Evolutionary conservation across 805 yeast genomes (phyloP).

Genomic region (Metschnikowia amazonensis): DNA sequence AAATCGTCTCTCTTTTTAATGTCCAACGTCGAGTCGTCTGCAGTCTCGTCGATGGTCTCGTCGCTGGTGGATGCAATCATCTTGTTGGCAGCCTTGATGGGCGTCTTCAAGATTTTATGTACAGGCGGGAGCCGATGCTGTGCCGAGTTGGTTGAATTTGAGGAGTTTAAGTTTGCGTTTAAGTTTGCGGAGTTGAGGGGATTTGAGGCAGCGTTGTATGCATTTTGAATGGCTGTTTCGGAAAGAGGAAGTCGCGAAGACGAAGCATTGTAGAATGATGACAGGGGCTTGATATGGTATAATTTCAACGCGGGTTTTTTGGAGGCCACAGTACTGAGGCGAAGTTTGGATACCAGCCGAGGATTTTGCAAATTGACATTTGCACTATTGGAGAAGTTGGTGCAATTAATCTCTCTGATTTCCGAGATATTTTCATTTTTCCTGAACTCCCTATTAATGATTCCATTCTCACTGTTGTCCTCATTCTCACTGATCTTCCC

Average conservation of each 20-base stretch:
- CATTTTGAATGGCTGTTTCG: neutral
- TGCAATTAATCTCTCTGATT: too few relatives aligned
- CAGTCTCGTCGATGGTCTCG: slow-evolving; percentile 22
- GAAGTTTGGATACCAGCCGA: slow-evolving; percentile 6
- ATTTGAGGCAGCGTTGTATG: too few relatives aligned
- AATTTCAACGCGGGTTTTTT: slow-evolving; percentile 25
- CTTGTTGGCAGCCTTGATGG: slow-evolving; percentile 33
- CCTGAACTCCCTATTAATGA: too few relatives aligned
- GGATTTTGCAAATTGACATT: slow-evolving; percentile 17
- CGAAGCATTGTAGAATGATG: slow-evolving; percentile 27
- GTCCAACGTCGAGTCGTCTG: slow-evolving; percentile 17
- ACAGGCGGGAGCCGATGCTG: slow-evolving; percentile 32
- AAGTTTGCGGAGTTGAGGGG: neutral
- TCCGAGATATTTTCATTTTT: too few relatives aligned
- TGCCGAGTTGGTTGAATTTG: too few relatives aligned
- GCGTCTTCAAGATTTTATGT: slow-evolving; percentile 42
- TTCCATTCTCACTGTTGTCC: too few relatives aligned
- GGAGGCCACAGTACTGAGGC: slow-evolving; percentile 20
- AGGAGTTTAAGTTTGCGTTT: neutral
- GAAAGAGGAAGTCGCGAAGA: slow-evolving; percentile 12
- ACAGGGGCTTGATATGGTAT: slow-evolving; percentile 36
- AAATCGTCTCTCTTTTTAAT: slow-evolving; percentile 19
- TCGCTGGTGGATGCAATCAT: slow-evolving; percentile 21
- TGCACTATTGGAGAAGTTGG: slow-evolving; percentile 11
- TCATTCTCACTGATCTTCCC: too few relatives aligned